Conservation (phyloP, 2,329 filamentous ascomycete species). For the Gaeumannomyces tritici region DNA sequence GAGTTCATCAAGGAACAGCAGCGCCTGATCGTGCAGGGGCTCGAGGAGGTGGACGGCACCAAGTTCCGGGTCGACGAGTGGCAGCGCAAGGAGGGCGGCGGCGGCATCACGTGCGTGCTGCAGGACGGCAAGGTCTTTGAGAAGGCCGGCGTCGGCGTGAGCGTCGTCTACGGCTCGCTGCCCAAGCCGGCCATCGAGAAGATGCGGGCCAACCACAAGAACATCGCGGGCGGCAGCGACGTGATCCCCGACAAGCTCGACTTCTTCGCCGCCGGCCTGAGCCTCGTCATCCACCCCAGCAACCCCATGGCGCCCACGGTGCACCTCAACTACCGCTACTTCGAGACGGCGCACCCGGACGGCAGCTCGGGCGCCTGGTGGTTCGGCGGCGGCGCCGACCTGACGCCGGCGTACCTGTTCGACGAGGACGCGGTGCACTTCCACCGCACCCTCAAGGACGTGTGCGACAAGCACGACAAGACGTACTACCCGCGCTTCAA, state of each 20-base stretch:
- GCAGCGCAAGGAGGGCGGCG: slow-evolving; percentile 79
- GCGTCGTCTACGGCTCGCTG: slow-evolving; percentile 85
- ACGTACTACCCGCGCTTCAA: slow-evolving; percentile 92
- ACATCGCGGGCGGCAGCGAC: slow-evolving; percentile 53
- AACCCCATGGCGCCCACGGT: slow-evolving; percentile 98
- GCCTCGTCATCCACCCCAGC: slow-evolving; percentile 82
- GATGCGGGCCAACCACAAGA: slow-evolving; percentile 94
- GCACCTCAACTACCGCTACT: slow-evolving; percentile 97
- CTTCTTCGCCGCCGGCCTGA: slow-evolving; percentile 92
- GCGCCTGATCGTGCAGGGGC: slow-evolving; percentile 70
- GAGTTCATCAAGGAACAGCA: slow-evolving; percentile 91
- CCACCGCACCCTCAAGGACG: slow-evolving; percentile 84
- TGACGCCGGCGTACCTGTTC: slow-evolving; percentile 90
- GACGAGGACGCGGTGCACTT: slow-evolving; percentile 97
- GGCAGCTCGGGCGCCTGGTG: slow-evolving; percentile 85
- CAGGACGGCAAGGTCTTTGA: slow-evolving; percentile 97
- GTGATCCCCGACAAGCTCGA: slow-evolving; percentile 64
- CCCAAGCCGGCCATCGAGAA: slow-evolving; percentile 80
- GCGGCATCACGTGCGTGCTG: slow-evolving; percentile 87
- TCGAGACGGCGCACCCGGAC: slow-evolving; percentile 83
- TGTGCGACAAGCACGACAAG: slow-evolving; percentile 88
- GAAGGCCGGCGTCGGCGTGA: slow-evolving; percentile 93
- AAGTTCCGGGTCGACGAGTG: slow-evolving; percentile 80
- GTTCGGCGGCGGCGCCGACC: slow-evolving; percentile 92
- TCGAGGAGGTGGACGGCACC: slow-evolving; percentile 76